phyloP scores from a whole-genome alignment of 129 eudicot species.

The Daucus carota region DNA sequence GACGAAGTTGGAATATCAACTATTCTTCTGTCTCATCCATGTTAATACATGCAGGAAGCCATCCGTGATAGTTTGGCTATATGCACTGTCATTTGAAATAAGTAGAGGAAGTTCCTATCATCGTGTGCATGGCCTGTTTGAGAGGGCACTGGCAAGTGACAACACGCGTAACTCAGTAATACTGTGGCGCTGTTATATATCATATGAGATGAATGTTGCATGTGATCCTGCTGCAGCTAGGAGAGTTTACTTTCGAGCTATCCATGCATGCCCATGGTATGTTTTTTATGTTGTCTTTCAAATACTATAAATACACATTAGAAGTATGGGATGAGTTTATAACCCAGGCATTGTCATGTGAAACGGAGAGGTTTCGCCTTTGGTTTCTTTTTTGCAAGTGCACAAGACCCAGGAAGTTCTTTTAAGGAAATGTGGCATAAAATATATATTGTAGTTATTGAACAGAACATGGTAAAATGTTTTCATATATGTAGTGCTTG shows the following conservation, averaged over 20 bases:
- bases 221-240: slow-evolving; percentile 58
- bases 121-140: slow-evolving; percentile 75
- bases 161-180: slow-evolving; percentile 43
- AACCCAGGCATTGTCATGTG: background rate
- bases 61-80: slow-evolving; percentile 54
- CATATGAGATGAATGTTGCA: slow-evolving; percentile 52
- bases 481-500: background rate
- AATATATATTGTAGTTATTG: background rate
- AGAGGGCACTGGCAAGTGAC: slow-evolving; percentile 64
- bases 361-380: background rate
- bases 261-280: slow-evolving; percentile 97
- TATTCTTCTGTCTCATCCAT: background rate
- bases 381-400: background rate
- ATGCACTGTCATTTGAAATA: slow-evolving; percentile 68
- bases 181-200: slow-evolving; percentile 78
- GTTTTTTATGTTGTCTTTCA: background rate
- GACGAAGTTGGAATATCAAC: background rate
- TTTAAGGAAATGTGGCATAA: background rate
- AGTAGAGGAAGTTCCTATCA: slow-evolving; percentile 59
- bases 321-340: background rate
- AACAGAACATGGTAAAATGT: background rate
- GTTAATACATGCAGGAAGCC: slow-evolving; percentile 55
- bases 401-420: background rate
- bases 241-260: slow-evolving; percentile 79
- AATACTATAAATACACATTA: background rate